These are phyloP conservation scores for Rosellinia necatrix DNA, from an alignment of 2,329 filamentous ascomycete species.

Conservation along the genomic window DNA sequence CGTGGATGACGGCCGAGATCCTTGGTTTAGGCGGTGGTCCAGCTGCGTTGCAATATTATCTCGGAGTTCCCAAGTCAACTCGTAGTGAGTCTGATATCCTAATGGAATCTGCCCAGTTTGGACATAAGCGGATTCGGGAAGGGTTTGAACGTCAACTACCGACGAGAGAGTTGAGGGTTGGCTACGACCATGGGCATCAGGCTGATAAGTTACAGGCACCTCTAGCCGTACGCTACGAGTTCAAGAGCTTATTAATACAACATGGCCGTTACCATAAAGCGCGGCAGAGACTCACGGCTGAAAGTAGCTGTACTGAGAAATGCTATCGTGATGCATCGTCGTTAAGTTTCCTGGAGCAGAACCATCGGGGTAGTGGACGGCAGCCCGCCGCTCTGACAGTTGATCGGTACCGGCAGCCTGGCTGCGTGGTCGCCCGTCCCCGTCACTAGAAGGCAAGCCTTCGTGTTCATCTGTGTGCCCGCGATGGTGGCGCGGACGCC, in stretches of 20 bases:
- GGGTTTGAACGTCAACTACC: too few species aligned
- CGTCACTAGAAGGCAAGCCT: background rate
- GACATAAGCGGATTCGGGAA: background rate
- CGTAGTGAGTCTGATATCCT: background rate
- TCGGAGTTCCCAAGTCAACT: too few species aligned
- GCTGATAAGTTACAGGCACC: background rate
- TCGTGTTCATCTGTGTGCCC: background rate
- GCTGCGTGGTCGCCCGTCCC: background rate
- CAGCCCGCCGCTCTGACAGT: background rate
- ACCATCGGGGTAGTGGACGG: too few species aligned
- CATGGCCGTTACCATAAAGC: background rate
- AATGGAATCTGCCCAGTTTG: background rate
- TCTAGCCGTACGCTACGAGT: background rate
- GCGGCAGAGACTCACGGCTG: slow-evolving; percentile 1
- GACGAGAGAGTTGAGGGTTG: background rate
- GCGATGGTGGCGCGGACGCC: background rate
- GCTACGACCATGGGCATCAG: background rate
- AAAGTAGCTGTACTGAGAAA: background rate
- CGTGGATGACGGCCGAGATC: slow-evolving; percentile 7
- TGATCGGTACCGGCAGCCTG: background rate
- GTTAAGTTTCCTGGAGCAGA: too few species aligned
- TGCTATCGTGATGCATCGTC: too few species aligned
- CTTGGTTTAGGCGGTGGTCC: background rate
- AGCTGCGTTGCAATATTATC: too few species aligned
- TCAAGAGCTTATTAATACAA: slow-evolving; percentile 3